A percentile compares a stretch with the other conserved stretches of the same genome.
These are phyloP conservation scores for Pseudonitzschia multiseries DNA, from an alignment of 108 stramenopile species.

Conservation along the genomic window DNA sequence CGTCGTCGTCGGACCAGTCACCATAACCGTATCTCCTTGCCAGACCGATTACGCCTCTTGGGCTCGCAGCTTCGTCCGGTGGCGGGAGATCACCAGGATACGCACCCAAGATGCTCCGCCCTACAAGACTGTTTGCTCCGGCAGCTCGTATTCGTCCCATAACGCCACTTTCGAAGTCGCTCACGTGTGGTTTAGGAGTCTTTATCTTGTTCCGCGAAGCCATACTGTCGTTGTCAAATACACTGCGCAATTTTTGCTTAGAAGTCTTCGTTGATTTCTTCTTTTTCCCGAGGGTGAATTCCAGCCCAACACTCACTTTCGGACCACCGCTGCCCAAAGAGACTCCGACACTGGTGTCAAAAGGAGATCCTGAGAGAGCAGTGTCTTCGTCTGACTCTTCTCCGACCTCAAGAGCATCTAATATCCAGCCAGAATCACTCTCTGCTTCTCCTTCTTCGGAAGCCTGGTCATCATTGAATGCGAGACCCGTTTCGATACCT, in stretches of 20 bases:
- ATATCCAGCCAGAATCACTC: slow-evolving; percentile 44
- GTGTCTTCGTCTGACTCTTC: slow-evolving; percentile 2
- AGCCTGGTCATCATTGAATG: not conserved
- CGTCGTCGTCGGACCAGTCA: slow-evolving; percentile 52
- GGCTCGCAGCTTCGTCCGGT: slow-evolving; percentile 59
- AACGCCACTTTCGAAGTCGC: slow-evolving; percentile 56
- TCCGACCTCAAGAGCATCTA: slow-evolving; percentile 26
- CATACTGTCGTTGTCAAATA: not conserved
- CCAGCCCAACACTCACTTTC: slow-evolving; percentile 25
- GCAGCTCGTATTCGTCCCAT: slow-evolving; percentile 66
- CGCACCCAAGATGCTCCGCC: slow-evolving; percentile 57
- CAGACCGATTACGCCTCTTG: slow-evolving; percentile 51
- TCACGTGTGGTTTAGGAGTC: slow-evolving; percentile 28
- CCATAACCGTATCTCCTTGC: slow-evolving; percentile 79
- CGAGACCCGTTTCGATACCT: not conserved
- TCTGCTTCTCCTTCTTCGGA: slow-evolving; percentile 27
- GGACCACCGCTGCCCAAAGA: slow-evolving; percentile 22
- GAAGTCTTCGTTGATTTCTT: slow-evolving; percentile 10
- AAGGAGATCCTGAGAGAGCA: not conserved
- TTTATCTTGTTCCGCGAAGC: slow-evolving; percentile 7
- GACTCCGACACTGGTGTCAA: slow-evolving; percentile 16
- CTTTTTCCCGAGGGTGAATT: slow-evolving; percentile 14
- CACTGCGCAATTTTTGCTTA: not conserved
- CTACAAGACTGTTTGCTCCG: slow-evolving; percentile 57
- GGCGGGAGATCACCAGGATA: slow-evolving; percentile 82